Base-by-base conservation (phyloP, 2,329 filamentous ascomycete species). In the Venturia asperata region DNA sequence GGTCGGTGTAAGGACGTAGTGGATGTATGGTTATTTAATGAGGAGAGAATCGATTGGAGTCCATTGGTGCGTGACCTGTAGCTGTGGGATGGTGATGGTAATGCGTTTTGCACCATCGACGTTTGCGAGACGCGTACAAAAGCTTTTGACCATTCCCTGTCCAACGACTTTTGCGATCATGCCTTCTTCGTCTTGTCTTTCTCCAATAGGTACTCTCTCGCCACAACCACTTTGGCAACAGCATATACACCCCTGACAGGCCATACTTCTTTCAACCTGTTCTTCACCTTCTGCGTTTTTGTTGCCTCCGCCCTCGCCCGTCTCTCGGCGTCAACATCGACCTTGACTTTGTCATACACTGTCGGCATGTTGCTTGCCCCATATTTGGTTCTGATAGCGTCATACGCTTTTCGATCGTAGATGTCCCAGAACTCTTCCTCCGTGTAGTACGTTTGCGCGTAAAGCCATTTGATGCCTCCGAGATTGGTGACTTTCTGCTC, bases 401-500 rank as follows among this genome's bases (percentile, higher is more conserved):
- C 82, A 67, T 90, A 89, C 70, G 83, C 83, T 9, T 76, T 69
- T 45, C 79, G 77, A 71, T 88, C 82, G 67, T 89, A 90, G 64
- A 83, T 79, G 11, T 77, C 73, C 87, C 87, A 89, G 72, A 90
- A 90, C 68, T 90, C 87, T 0, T 83, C 80, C 71, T 87, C 83
- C 3, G 80, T 83, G 72, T 88, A 88, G 73, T 86, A 89, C 0
- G 85, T 84, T 66, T 89, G 86, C 0, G 86, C 86, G 68, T 90
- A 90, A 1, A 90, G 75, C 78, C 85, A 88, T 74, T 89, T 89
- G 77, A 85, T 86, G 6, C 87, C 87, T 2, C 82, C 79, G 7
- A 87, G 78, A 34, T 83, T 80, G 10, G 80, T 79, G 0, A 89
- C 78, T 64, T 82, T 84, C 10, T 77, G 75, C 74, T 90, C 87